Conservation (phyloP, 306 rosid genomes). For the Rosa multiflora region DNA sequence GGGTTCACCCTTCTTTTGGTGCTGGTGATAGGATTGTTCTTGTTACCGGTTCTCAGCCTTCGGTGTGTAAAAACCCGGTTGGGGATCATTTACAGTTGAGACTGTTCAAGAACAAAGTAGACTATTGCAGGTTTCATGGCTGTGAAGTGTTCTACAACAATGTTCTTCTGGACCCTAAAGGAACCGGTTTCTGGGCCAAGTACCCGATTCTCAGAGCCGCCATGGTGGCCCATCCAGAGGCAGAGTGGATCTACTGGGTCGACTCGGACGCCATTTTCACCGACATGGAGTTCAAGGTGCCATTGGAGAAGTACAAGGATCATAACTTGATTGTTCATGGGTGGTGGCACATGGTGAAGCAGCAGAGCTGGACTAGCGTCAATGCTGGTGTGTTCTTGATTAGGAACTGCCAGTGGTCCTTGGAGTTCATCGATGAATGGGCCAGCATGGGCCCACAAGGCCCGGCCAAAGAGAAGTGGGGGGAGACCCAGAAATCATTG, state of each 20-base stretch:
- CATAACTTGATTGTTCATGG: slow-evolving; percentile 73
- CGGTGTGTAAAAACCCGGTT: slow-evolving; percentile 60
- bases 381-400: slow-evolving; percentile 90
- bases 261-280: slow-evolving; percentile 89
- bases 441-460: slow-evolving; percentile 85
- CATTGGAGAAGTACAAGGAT: slow-evolving; percentile 52
- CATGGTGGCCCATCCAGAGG: slow-evolving; percentile 86
- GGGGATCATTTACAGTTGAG: slow-evolving; percentile 72
- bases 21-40: slow-evolving; percentile 38
- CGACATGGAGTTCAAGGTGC: slow-evolving; percentile 83
- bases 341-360: slow-evolving; percentile 55
- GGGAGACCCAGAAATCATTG: slow-evolving; percentile 35
- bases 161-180: slow-evolving; percentile 54
- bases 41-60: slow-evolving; percentile 79
- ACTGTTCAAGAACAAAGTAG: slow-evolving; percentile 81
- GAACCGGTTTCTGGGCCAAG: slow-evolving; percentile 77
- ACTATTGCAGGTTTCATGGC: slow-evolving; percentile 76
- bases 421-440: slow-evolving; percentile 73
- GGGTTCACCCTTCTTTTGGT: slow-evolving; percentile 52
- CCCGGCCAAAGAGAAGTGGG: slow-evolving; percentile 66
- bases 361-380: slow-evolving; percentile 81
- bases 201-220: slow-evolving; percentile 70
- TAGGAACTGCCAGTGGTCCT: slow-evolving; percentile 85
- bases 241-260: slow-evolving; percentile 98
- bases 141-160: slow-evolving; percentile 70